Evolutionary conservation across 2,329 filamentous ascomycete genomes (phyloP), one percentile per base, ranked within the genome.

Genomic region (Penicillium sp.): DNA sequence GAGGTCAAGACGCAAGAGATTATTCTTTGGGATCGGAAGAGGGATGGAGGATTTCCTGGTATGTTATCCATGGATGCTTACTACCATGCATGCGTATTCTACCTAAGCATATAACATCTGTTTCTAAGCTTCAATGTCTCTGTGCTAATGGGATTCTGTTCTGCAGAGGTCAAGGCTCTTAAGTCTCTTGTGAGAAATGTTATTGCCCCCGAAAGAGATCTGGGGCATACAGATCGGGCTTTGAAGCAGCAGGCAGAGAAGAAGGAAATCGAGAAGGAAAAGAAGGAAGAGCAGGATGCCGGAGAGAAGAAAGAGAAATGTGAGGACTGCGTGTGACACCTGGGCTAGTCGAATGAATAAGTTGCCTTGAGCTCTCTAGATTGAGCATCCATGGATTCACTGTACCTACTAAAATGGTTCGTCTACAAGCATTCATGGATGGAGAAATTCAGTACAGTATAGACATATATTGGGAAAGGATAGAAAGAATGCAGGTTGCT

Each of bases 1-100:
- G 29, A 68, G 13, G 59, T 64, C 6, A 63, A 72, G 14, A 71
- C 76, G 2, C 67, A 79, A 60, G 79, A 83, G 55, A 84, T 81
- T 29, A 70, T 89, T 3, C 79, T 98, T 31, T 99, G 95, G 95
- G 91, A 98, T 79, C 84, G 95, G 60, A 96, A 92, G 73, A 71
- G 76, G 3, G 88, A 97, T 70, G 90, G 90, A 29, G 93, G 95
- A 0, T 99, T 99, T 75, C 95, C 93, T 59, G 84, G 84, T 84
- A 78, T 47, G 68, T 57, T 35, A 22, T n/a, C n/a, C n/a, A n/a
- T n/a, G n/a, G n/a, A n/a, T 19, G 21, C 14, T 27, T 22, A 16
- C 14, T 26, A 7, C 24, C 5, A 16, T 22, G 26, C 7, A 6
- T 46, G 26, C 11, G 11, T 46, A 24, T 22, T n/a, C 11, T 9